Percentiles rank a stretch among this genome's conserved stretches.
Evolutionary conservation across 495 filamentous ascomycete genomes (phyloP).

Genomic region (Talaromyces ruber): DNA sequence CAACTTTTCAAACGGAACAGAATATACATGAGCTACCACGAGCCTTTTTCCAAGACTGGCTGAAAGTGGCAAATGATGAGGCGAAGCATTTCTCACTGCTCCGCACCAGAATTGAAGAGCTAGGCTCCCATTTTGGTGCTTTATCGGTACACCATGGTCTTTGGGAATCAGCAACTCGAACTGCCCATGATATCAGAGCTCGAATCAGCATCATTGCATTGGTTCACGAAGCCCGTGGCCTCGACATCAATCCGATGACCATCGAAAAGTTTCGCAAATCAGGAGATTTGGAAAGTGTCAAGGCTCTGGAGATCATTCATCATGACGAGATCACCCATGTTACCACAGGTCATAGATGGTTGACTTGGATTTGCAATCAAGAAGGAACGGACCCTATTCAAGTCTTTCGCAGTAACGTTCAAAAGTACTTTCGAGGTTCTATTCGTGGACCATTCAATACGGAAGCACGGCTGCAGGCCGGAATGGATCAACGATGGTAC

Average conservation of each 20-base stretch:
- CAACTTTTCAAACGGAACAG: conserved; percentile 33
- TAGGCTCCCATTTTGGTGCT: conserved; percentile 41
- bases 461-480: conserved; percentile 39
- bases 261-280: conserved; percentile 45
- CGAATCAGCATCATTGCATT: conserved; percentile 44
- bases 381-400: conserved; percentile 41
- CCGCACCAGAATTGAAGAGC: conserved; percentile 38
- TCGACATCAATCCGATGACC: conserved; percentile 46
- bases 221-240: conserved; percentile 43
- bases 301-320: conserved; percentile 38
- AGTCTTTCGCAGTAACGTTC: conserved; percentile 41
- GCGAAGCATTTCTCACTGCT: conserved; percentile 47
- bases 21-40: conserved; percentile 28
- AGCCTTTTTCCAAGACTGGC: conserved; percentile 45
- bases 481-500: conserved; percentile 42
- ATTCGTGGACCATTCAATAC: conserved; percentile 42
- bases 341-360: conserved; percentile 45
- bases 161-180: conserved; percentile 39
- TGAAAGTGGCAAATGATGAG: conserved; percentile 46
- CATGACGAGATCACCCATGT: conserved; percentile 49
- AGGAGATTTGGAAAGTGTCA: conserved; percentile 35
- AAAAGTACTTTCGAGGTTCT: conserved; percentile 36
- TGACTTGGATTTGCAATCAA: conserved; percentile 44
- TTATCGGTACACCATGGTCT: conserved; percentile 43
- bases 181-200: conserved; percentile 39